Evolutionary conservation across 2,329 filamentous ascomycete genomes (phyloP).

Genomic region (Pestalotiopsis sp.): DNA sequence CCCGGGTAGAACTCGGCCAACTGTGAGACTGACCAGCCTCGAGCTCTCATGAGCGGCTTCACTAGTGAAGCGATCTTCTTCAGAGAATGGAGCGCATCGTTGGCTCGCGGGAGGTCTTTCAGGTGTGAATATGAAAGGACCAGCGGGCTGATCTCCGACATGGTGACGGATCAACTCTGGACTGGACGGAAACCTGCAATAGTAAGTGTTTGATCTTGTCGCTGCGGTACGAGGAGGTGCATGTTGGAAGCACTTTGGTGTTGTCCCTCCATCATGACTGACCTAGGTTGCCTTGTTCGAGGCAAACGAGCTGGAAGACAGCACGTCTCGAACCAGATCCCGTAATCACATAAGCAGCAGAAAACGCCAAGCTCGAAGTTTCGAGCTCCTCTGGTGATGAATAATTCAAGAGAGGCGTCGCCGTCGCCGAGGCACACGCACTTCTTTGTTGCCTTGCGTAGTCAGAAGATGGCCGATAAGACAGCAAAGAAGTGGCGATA

Average conservation of each 20-base stretch:
- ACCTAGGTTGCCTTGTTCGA: too few relatives aligned
- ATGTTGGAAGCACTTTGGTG: too few relatives aligned
- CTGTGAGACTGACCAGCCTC: conserved; percentile 77
- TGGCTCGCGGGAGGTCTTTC: conserved; percentile 45
- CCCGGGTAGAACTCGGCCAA: conserved; percentile 86
- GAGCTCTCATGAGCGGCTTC: conserved; percentile 91
- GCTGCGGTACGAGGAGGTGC: background rate
- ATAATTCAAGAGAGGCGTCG: background rate
- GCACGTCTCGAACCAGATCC: background rate
- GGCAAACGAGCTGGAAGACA: background rate
- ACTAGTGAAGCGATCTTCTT: conserved; percentile 85
- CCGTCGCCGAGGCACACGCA: background rate
- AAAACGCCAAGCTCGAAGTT: background rate
- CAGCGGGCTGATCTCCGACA: conserved; percentile 48
- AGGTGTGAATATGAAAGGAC: conserved; percentile 54
- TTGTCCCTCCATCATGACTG: too few relatives aligned
- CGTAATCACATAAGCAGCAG: background rate
- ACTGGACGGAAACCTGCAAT: background rate
- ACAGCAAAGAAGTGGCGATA: background rate
- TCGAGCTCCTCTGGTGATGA: background rate
- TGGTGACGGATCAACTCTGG: conserved; percentile 21
- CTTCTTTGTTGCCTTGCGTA: background rate
- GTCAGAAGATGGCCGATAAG: background rate
- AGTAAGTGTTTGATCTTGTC: background rate
- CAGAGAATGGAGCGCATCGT: conserved; percentile 62